A percentile compares a stretch with the other conserved stretches of the same genome.
Conservation (phyloP, 805 yeast species). For the Schwanniomyces sp. region DNA sequence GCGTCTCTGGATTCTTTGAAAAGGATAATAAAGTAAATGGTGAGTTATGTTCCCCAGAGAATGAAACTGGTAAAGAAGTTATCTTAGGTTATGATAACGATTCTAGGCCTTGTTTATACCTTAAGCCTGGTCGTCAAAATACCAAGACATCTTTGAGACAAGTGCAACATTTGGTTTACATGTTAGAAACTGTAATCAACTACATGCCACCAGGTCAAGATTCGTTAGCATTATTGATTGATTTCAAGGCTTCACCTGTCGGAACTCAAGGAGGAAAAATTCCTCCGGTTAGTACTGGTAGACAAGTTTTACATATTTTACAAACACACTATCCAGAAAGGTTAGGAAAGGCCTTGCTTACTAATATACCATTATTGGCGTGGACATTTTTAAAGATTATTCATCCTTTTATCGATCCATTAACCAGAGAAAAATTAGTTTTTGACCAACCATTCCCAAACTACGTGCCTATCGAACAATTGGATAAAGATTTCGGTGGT, state of each 20-base stretch:
- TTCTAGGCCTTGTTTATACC: constrained; percentile 86
- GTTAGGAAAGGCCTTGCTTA: constrained; percentile 85
- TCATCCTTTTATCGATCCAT: constrained; percentile 94
- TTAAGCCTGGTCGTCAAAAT: constrained; percentile 94
- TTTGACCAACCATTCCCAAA: constrained; percentile 85
- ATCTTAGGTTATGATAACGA: constrained; percentile 89
- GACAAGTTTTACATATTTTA: constrained; percentile 87
- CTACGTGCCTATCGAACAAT: constrained; percentile 78
- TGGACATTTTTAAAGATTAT: constrained; percentile 90
- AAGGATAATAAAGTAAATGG: constrained; percentile 55
- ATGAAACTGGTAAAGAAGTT: constrained; percentile 90
- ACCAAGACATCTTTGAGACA: constrained; percentile 88
- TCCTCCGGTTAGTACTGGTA: constrained; percentile 87
- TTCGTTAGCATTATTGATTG: constrained; percentile 85
- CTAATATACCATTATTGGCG: constrained; percentile 92
- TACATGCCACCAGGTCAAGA: constrained; percentile 98
- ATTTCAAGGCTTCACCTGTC: constrained; percentile 78
- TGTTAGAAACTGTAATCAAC: constrained; percentile 89
- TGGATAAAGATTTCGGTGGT: constrained; percentile 87
- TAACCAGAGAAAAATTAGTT: constrained; percentile 90
- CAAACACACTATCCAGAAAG: constrained; percentile 98
- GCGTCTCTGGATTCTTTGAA: constrained; percentile 44
- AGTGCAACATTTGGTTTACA: constrained; percentile 92
- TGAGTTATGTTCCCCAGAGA: constrained; percentile 60
- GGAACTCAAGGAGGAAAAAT: constrained; percentile 62